Evolutionary conservation across 2,329 filamentous ascomycete genomes (phyloP), one percentile per base, ranked within the genome.

Genomic region (Sporothrix phasma): DNA sequence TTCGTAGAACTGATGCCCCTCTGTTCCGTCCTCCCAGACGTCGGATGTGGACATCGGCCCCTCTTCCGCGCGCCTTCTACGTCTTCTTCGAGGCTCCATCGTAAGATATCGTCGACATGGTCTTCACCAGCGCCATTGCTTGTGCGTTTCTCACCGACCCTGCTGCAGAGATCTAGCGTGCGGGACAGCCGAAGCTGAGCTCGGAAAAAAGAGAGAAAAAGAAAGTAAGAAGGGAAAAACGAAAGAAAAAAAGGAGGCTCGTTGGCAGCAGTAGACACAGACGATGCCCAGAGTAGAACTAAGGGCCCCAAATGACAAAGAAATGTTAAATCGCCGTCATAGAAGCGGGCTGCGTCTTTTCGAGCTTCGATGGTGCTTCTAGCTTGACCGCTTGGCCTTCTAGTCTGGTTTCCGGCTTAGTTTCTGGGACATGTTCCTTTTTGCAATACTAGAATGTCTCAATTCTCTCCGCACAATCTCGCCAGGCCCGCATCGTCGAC

Each of bases 361-460:
- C 6, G n/a, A 8, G 43, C 59, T 62, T 62, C 60, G 29, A 43
- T 51, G 19, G 19, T 62, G 45, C 60, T 62, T 59, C 56, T 59
- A 59, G 54, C 24, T 46, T 59, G 10, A 3, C 34, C 17, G n/a
- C 19, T 41, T 58, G 15, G 37, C 24, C 54, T 59, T 62, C 60
- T 62, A 62, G 60, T 34, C 39, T 11, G 46, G 31, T 47, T 53
- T 53, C 34, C 39, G 46, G 61, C 47, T 10, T 24, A 15, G 17
- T 24, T 34, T 4, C 10, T 22, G 39, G 34, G 24, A 29, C 24
- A 43, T 29, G 39, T 43, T 61, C 43, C 19, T 51, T n/a, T 31
- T 53, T 62, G n/a, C n/a, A n/a, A n/a, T n/a, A n/a, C n/a, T n/a
- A n/a, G n/a, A n/a, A n/a, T n/a, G n/a, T n/a, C n/a, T n/a, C n/a